phyloP scores from a whole-genome alignment of 306 rosid species.

The Nissolia schottii region DNA sequence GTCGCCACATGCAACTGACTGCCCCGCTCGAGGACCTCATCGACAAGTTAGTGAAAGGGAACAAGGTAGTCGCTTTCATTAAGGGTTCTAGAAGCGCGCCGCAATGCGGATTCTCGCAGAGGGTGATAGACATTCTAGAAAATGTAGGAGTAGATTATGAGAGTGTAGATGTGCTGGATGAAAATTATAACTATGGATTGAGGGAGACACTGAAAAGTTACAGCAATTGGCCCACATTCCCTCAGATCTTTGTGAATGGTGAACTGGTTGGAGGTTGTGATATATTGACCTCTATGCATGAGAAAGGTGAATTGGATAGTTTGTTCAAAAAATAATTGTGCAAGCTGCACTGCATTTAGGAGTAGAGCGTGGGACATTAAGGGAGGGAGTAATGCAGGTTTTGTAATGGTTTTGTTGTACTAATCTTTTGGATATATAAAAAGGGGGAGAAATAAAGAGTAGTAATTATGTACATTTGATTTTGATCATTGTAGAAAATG shows the following conservation, averaged over 20 bases:
- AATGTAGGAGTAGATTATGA: conserved; percentile 70
- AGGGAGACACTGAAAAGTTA: conserved; percentile 74
- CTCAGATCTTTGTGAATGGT: conserved; percentile 75
- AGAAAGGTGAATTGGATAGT: conserved; percentile 65
- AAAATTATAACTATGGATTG: conserved; percentile 70
- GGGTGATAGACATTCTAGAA: conserved; percentile 78
- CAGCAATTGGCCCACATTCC: conserved; percentile 93
- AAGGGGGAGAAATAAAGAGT: not conserved
- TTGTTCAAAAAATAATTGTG: conserved; percentile 46
- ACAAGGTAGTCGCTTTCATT: conserved; percentile 84
- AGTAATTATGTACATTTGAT: not conserved
- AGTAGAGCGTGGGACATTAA: not conserved
- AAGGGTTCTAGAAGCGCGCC: conserved; percentile 93
- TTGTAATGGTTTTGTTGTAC: conserved; percentile 12
- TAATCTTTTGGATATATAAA: not conserved
- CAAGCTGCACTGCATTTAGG: conserved; percentile 2
- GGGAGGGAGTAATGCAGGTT: not conserved
- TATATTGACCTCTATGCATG: conserved; percentile 75
- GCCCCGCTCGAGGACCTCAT: conserved; percentile 75
- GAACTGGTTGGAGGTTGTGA: conserved; percentile 90
- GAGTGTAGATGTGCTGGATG: conserved; percentile 80
- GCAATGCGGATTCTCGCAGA: conserved; percentile 81
- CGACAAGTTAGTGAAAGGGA: conserved; percentile 75
- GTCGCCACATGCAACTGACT: conserved; percentile 63
- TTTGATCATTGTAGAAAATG: not conserved